Conservation (phyloP, 495 filamentous ascomycete genomes). For the Beverwykella pulmonaria region DNA sequence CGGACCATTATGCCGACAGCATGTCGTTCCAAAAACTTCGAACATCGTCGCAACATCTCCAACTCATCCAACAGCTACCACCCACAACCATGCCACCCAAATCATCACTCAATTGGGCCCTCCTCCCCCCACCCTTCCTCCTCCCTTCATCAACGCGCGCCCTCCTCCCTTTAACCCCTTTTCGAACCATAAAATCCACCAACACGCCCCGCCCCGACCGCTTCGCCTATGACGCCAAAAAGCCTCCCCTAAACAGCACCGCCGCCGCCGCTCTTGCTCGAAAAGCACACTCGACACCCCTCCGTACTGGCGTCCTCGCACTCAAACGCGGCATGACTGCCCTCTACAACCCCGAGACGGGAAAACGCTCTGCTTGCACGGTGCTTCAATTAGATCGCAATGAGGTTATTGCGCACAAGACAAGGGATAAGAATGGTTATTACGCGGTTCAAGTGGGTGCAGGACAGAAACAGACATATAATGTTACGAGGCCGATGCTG, state of each 20-base stretch:
- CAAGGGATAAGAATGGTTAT: slow-evolving; percentile 77
- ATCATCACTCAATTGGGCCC: slow-evolving; percentile 31
- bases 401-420: slow-evolving; percentile 85
- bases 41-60: background rate
- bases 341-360: slow-evolving; percentile 74
- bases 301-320: slow-evolving; percentile 79
- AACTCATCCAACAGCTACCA: background rate
- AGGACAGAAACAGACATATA: slow-evolving; percentile 73
- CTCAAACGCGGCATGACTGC: slow-evolving; percentile 96
- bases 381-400: slow-evolving; percentile 92
- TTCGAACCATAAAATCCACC: slow-evolving; percentile 42
- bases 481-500: slow-evolving; percentile 75
- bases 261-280: slow-evolving; percentile 79
- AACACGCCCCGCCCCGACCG: slow-evolving; percentile 66
- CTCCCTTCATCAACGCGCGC: slow-evolving; percentile 32
- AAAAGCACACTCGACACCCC: slow-evolving; percentile 72
- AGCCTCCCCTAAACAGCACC: slow-evolving; percentile 69
- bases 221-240: slow-evolving; percentile 73
- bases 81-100: slow-evolving; percentile 41
- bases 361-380: slow-evolving; percentile 80
- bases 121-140: slow-evolving; percentile 34
- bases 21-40: slow-evolving; percentile 11
- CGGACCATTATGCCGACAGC: too few relatives aligned
- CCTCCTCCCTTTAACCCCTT: slow-evolving; percentile 26
- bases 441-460: slow-evolving; percentile 87